phyloP scores from a whole-genome alignment of 331 rosid species.

The Quercus phellos region DNA sequence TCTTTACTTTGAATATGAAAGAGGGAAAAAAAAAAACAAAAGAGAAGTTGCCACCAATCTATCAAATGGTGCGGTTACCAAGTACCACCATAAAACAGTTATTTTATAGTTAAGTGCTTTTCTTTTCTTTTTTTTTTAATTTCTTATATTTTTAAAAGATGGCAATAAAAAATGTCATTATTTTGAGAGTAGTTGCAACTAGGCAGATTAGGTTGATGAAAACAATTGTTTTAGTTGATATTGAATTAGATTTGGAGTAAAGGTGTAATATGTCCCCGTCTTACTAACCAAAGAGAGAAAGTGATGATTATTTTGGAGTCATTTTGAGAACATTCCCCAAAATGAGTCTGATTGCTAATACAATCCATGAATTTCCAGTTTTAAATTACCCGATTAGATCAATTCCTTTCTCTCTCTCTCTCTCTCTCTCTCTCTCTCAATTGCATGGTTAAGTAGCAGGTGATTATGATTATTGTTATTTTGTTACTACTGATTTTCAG shows the following conservation, averaged over 20 bases:
- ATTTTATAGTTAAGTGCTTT: neutral
- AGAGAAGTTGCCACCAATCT: neutral
- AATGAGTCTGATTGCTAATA: conserved; percentile 1
- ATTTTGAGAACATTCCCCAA: neutral
- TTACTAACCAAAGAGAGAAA: conserved; percentile 1
- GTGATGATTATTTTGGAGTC: neutral
- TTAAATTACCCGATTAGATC: neutral
- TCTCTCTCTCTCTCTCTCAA: neutral
- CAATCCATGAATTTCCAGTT: neutral
- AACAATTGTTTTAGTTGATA: conserved; percentile 32
- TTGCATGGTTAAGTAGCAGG: neutral
- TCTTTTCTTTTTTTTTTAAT: neutral
- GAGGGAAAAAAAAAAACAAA: neutral
- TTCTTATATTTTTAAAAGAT: neutral
- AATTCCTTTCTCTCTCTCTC: too few species aligned
- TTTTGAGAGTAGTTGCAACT: conserved; percentile 35
- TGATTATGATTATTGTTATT: neutral
- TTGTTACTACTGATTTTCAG: neutral
- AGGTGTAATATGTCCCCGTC: conserved; percentile 30
- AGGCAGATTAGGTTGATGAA: conserved; percentile 50
- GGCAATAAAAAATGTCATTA: conserved; percentile 11
- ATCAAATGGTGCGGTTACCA: neutral
- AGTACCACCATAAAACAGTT: neutral
- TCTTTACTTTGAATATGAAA: too few species aligned
- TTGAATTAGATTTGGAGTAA: conserved; percentile 35